Evolutionary conservation across 2,329 filamentous ascomycete genomes (phyloP).

Genomic region (Byssoonygena ceratinophila): DNA sequence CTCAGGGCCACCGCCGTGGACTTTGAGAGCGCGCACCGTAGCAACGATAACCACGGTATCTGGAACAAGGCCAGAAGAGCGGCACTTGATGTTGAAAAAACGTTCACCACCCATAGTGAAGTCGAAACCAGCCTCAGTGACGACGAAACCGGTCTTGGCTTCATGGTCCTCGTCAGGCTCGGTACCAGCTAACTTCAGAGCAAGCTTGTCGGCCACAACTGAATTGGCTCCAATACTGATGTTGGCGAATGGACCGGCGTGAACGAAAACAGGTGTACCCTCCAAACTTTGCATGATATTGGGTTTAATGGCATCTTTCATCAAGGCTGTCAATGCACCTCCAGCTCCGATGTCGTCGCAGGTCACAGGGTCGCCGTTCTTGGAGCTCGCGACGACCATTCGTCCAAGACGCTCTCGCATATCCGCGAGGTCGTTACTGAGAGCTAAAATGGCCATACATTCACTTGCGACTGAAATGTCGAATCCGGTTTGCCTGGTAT

Average conservation of each 20-base stretch:
- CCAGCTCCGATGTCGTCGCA: slow-evolving; percentile 91
- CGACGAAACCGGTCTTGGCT: slow-evolving; percentile 77
- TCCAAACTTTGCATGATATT: slow-evolving; percentile 98
- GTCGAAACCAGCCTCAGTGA: slow-evolving; percentile 96
- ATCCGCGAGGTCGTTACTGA: slow-evolving; percentile 77
- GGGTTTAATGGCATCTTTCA: slow-evolving; percentile 98
- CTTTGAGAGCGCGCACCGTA: slow-evolving; percentile 89
- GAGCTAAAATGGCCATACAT: slow-evolving; percentile 94
- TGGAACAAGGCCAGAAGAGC: slow-evolving; percentile 80
- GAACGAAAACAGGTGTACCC: slow-evolving; percentile 93
- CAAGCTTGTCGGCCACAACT: slow-evolving; percentile 87
- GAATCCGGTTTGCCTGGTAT: slow-evolving; percentile 80
- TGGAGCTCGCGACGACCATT: slow-evolving; percentile 90
- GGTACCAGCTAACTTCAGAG: slow-evolving; percentile 88
- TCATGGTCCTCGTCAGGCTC: slow-evolving; percentile 80
- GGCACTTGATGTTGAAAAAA: slow-evolving; percentile 99
- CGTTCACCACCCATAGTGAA: slow-evolving; percentile 99
- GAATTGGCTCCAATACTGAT: slow-evolving; percentile 97
- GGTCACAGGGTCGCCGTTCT: slow-evolving; percentile 77
- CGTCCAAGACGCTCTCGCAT: slow-evolving; percentile 87
- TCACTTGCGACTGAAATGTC: slow-evolving; percentile 97
- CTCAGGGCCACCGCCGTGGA: slow-evolving; percentile 90
- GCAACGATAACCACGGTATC: slow-evolving; percentile 93
- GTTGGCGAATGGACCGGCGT: slow-evolving; percentile 95
- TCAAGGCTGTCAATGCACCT: slow-evolving; percentile 82